Percentiles rank a stretch among this genome's conserved stretches.
phyloP scores from a whole-genome alignment of 371 early-diverging fungal genomes.

The Dentiscutata heterogama region DNA sequence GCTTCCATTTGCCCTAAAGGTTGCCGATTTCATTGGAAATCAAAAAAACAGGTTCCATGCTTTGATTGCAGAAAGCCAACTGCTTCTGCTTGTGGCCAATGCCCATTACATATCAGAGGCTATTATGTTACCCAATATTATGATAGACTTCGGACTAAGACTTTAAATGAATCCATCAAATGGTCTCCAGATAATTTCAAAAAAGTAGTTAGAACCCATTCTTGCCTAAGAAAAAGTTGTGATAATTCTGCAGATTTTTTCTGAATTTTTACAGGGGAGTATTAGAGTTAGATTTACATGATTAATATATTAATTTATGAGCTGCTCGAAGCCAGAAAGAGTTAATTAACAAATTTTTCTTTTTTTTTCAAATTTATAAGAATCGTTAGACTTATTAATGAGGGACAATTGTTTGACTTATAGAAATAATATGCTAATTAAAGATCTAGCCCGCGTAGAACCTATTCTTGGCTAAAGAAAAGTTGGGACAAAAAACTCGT shows the following conservation, averaged over 20 bases:
- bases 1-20: background rate
- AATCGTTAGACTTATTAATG: background rate
- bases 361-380: background rate
- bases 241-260: background rate
- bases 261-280: background rate
- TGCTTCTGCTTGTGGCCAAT: background rate
- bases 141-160: constrained; percentile 6
- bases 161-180: no score
- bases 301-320: background rate
- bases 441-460: no score
- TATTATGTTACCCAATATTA: constrained; percentile 27
- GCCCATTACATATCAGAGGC: constrained; percentile 13
- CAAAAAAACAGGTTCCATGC: constrained; percentile 19
- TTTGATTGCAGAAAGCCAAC: constrained; percentile 26
- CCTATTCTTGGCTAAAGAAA: no score
- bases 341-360: background rate
- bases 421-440: background rate
- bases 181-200: no score
- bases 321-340: background rate
- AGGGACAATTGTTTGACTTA: no score
- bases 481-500: no score
- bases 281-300: no score
- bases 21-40: constrained; percentile 19
- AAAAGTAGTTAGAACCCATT: background rate
- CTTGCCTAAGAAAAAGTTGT: background rate